Evolutionary conservation across 192 early-diverging fungal genomes (phyloP).

Genomic region (Gaertneriomyces semiglobifer): DNA sequence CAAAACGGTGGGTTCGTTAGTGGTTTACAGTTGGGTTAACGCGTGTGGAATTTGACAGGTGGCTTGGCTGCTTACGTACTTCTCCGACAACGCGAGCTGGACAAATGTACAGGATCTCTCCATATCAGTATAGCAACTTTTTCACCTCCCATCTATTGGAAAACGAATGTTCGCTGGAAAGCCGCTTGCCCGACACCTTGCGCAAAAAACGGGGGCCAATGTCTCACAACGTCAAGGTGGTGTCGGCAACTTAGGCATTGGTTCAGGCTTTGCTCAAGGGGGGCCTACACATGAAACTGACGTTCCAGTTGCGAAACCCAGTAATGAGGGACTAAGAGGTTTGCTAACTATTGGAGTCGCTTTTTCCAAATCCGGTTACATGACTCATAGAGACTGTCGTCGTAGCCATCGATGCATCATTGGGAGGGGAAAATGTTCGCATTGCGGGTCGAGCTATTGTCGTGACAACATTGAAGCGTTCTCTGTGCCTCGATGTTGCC

Average conservation of each 20-base stretch:
- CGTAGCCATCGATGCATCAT: conserved; percentile 44
- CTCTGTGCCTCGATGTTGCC: conserved; percentile 45
- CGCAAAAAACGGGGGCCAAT: too few species aligned
- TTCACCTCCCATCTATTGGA: not conserved
- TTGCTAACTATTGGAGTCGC: not conserved
- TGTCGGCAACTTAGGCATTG: too few species aligned
- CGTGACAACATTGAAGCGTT: conserved; percentile 42
- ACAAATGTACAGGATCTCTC: not conserved
- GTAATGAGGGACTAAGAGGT: too few species aligned
- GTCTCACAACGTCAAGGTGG: too few species aligned
- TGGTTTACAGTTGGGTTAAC: not conserved
- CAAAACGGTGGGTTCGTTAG: not conserved
- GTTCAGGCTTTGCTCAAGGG: too few species aligned
- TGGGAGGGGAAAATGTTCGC: conserved; percentile 45
- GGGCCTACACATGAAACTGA: too few species aligned
- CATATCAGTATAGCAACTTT: not conserved
- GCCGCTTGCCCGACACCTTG: too few species aligned
- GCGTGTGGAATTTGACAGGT: too few species aligned
- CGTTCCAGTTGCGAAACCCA: too few species aligned
- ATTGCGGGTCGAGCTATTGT: conserved; percentile 51
- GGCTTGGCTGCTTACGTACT: too few species aligned
- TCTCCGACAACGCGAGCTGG: too few species aligned
- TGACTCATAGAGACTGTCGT: not conserved
- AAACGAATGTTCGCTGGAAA: too few species aligned
- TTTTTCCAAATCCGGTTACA: not conserved